A percentile compares a stretch with the other conserved stretches of the same genome.
Conservation (phyloP, 164 flowering plant species). For the Stephania cephalantha region DNA sequence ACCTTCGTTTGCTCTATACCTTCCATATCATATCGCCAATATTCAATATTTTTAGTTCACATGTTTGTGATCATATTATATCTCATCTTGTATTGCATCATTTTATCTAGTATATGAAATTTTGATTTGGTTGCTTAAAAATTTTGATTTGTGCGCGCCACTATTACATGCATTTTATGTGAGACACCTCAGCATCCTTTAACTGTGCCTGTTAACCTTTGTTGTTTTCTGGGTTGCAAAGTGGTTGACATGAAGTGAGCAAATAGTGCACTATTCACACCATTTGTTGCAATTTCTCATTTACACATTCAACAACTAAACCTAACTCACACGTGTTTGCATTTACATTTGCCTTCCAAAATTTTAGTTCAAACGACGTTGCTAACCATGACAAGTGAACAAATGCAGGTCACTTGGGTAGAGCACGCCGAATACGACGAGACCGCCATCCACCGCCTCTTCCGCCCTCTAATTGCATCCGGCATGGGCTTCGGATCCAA, state of each 20-base stretch:
- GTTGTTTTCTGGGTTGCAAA: too few relatives aligned
- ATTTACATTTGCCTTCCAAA: background rate
- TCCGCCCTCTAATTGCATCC: constrained; percentile 60
- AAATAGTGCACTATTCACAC: too few relatives aligned
- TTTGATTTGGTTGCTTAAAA: background rate
- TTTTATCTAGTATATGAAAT: background rate
- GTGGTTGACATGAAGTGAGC: too few relatives aligned
- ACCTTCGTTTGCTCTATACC: constrained; percentile 1
- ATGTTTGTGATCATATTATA: background rate
- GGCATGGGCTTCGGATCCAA: constrained; percentile 97
- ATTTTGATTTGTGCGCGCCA: too few relatives aligned
- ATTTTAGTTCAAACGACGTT: background rate
- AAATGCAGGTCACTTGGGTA: constrained; percentile 87
- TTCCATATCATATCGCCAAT: background rate
- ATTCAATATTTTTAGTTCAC: background rate
- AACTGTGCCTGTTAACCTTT: too few relatives aligned
- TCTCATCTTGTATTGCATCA: background rate
- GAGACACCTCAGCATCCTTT: too few relatives aligned
- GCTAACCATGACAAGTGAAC: background rate
- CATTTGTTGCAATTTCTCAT: too few relatives aligned
- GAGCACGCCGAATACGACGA: constrained; percentile 95
- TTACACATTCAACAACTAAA: background rate
- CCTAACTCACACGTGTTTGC: background rate
- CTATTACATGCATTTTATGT: too few relatives aligned
- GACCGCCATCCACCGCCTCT: constrained; percentile 62